A percentile compares a stretch with the other conserved stretches of the same genome.
phyloP scores from a whole-genome alignment of 805 yeast species.

The Saccharomycopsis malanga region DNA sequence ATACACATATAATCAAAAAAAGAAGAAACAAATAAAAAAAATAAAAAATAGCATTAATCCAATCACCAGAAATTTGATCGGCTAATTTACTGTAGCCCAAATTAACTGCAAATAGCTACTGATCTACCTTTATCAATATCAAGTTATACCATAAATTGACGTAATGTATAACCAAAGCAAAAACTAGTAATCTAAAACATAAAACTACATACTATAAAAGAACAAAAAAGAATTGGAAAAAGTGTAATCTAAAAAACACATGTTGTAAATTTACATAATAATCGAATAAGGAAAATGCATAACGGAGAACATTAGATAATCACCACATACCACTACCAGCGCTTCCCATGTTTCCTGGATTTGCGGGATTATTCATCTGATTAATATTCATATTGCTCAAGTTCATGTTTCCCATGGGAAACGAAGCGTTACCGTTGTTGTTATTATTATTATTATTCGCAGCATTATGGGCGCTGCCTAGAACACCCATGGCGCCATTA shows the following conservation, averaged over 20 bases:
- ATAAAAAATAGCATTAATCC: neutral
- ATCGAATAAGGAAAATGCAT: no score
- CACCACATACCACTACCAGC: conserved; percentile 2
- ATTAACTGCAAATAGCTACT: no score
- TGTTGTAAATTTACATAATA: neutral
- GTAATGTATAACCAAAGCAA: no score
- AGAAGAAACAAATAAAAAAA: neutral
- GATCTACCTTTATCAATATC: no score
- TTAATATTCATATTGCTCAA: conserved; percentile 15
- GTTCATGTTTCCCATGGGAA: neutral
- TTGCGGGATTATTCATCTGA: neutral
- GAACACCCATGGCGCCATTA: neutral
- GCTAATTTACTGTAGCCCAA: no score
- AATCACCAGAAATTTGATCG: neutral
- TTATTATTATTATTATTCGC: neutral
- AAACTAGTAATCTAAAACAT: no score
- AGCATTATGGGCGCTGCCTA: neutral
- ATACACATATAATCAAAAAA: neutral
- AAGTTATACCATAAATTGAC: no score
- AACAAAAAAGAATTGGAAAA: no score
- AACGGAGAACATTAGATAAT: no score
- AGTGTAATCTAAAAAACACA: neutral
- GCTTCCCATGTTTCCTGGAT: conserved; percentile 3
- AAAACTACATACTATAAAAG: no score
- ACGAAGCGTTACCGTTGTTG: neutral